phyloP scores from a whole-genome alignment of 2,329 filamentous ascomycete species.

The Cercospora sojina region DNA sequence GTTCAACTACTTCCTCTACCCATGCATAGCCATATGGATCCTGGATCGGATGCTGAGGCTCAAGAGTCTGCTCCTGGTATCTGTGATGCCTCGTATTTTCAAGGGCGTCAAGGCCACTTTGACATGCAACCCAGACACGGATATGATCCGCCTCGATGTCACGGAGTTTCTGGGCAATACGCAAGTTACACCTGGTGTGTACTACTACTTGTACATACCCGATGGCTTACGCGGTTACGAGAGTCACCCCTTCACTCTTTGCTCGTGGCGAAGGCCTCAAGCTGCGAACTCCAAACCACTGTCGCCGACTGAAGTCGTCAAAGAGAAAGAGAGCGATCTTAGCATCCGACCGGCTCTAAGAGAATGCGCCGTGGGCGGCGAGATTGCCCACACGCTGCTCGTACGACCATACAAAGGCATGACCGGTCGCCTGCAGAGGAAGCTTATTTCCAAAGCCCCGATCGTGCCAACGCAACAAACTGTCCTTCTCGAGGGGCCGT shows the following conservation, averaged over 20 bases:
- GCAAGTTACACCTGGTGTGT: slow-evolving; percentile 46
- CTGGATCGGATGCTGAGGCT: slow-evolving; percentile 51
- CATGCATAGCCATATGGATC: slow-evolving; percentile 52
- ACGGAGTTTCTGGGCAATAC: slow-evolving; percentile 39
- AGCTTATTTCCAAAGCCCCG: slow-evolving; percentile 34
- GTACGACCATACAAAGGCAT: slow-evolving; percentile 54
- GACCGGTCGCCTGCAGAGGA: slow-evolving; percentile 47
- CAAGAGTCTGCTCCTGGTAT: slow-evolving; percentile 38
- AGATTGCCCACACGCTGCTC: slow-evolving; percentile 45
- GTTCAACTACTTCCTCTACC: slow-evolving; percentile 54
- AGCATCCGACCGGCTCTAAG: slow-evolving; percentile 14
- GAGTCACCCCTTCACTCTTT: slow-evolving; percentile 54
- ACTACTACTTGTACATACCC: slow-evolving; percentile 53
- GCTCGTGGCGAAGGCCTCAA: slow-evolving; percentile 26
- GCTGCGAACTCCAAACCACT: background rate
- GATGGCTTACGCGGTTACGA: slow-evolving; percentile 49
- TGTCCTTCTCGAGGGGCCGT: slow-evolving; percentile 53
- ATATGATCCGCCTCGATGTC: slow-evolving; percentile 51
- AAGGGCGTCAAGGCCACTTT: slow-evolving; percentile 39
- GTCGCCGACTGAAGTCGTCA: slow-evolving; percentile 3
- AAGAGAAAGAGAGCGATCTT: slow-evolving; percentile 11
- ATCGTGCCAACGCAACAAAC: slow-evolving; percentile 30
- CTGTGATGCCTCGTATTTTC: slow-evolving; percentile 38
- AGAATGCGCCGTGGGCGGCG: background rate
- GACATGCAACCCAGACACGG: slow-evolving; percentile 46